phyloP scores from a whole-genome alignment of 2,329 filamentous ascomycete genomes.

The Pseudogymnoascus sp. region DNA sequence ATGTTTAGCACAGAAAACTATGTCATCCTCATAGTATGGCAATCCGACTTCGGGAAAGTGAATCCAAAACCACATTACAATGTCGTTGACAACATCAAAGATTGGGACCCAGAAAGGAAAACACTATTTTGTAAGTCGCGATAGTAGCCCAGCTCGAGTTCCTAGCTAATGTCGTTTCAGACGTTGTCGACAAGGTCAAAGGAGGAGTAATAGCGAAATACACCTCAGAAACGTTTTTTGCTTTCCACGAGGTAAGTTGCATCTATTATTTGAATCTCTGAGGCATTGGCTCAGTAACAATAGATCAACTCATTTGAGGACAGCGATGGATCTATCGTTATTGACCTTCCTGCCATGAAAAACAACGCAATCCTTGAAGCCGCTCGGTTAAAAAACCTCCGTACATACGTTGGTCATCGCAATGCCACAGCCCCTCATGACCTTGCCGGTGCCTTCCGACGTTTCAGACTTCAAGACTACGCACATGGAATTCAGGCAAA shows the following conservation, averaged over 20 bases:
- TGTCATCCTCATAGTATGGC: slow-evolving; percentile 46
- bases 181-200: neutral
- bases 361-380: neutral
- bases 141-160: no score
- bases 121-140: neutral
- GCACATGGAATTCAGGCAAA: neutral
- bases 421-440: neutral
- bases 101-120: slow-evolving; percentile 3
- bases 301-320: slow-evolving; percentile 3
- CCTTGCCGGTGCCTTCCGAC: neutral
- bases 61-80: neutral
- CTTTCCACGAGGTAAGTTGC: neutral
- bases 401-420: neutral
- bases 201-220: neutral
- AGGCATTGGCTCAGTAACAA: neutral
- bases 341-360: neutral
- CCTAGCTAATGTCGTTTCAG: neutral
- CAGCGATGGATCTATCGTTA: neutral
- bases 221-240: neutral
- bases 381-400: neutral
- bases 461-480: neutral
- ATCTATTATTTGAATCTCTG: neutral
- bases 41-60: neutral
- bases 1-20: slow-evolving; percentile 66
- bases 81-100: neutral